Conservation (phyloP, 768 basidiomycete species). For the Leccinum sublutescens region DNA sequence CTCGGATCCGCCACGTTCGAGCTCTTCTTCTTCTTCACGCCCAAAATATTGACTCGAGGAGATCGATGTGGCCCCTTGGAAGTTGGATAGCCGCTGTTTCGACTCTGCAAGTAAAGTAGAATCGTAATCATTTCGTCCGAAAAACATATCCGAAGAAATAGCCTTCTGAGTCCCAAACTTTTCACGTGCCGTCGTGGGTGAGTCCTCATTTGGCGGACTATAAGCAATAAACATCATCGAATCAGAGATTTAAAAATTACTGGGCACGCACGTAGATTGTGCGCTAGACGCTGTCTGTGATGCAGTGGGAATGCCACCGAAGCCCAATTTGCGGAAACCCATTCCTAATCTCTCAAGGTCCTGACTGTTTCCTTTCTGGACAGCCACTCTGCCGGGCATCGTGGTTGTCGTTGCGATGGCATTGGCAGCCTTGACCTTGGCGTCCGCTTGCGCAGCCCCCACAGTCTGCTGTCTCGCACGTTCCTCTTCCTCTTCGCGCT, state of each 20-base stretch:
- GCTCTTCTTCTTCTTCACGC: conserved; percentile 71
- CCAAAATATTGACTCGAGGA: conserved; percentile 98
- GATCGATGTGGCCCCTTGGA: conserved; percentile 91
- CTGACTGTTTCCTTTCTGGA: conserved; percentile 42
- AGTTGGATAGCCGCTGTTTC: conserved; percentile 73
- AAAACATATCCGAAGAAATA: conserved; percentile 98
- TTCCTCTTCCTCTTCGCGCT: conserved; percentile 81
- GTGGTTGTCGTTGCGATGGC: conserved; percentile 23
- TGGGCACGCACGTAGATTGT: conserved; percentile 34
- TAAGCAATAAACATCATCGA: conserved; percentile 1
- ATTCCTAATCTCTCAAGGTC: conserved; percentile 59
- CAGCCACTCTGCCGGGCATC: conserved; percentile 29
- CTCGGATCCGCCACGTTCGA: conserved; percentile 44
- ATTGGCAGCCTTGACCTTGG: conserved; percentile 31
- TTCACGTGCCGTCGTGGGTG: conserved; percentile 79
- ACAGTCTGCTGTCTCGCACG: conserved; percentile 64
- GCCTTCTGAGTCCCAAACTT: conserved; percentile 92
- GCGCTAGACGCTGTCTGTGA: conserved; percentile 52
- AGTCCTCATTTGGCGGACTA: conserved; percentile 46
- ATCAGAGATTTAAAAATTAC: not conserved
- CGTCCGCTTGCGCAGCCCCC: conserved; percentile 32
- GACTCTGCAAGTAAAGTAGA: conserved; percentile 69
- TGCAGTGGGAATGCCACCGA: conserved; percentile 75
- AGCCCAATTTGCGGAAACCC: conserved; percentile 79
- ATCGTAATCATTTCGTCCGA: conserved; percentile 87